Evolutionary conservation across 495 filamentous ascomycete species (phyloP).

Genomic region (Penicillium malachiteum): DNA sequence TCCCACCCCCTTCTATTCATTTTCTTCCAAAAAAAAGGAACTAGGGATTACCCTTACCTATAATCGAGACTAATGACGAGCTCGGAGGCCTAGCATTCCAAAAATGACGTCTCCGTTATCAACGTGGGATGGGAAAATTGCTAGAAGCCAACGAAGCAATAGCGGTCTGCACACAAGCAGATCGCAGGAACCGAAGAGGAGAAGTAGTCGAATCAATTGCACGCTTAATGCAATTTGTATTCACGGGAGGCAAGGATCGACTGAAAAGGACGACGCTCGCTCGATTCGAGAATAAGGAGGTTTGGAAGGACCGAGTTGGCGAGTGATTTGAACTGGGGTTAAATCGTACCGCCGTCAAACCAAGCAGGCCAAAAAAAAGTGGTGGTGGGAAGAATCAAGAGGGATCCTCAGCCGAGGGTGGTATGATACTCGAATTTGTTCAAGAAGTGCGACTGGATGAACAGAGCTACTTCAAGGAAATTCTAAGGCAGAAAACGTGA

Average conservation of each 20-base stretch:
- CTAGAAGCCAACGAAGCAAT: constrained; percentile 17
- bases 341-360: constrained; percentile 14
- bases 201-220: constrained; percentile 20
- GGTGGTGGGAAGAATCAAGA: constrained; percentile 3
- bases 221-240: constrained; percentile 13
- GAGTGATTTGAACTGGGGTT: constrained; percentile 22
- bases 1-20: no score
- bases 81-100: constrained; percentile 28
- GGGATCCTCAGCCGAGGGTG: constrained; percentile 9
- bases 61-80: constrained; percentile 24
- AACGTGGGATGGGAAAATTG: constrained; percentile 25
- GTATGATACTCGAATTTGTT: constrained; percentile 5
- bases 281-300: constrained; percentile 24
- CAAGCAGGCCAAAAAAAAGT: constrained; percentile 10
- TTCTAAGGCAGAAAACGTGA: constrained; percentile 7
- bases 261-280: constrained; percentile 34
- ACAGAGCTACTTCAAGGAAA: constrained; percentile 1
- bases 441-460: background rate
- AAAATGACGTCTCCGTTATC: constrained; percentile 27
- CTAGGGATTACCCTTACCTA: constrained; percentile 25
- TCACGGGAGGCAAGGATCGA: constrained; percentile 17
- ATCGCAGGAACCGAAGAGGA: constrained; percentile 6
- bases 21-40: constrained; percentile 3
- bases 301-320: constrained; percentile 41
- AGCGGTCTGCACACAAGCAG: constrained; percentile 6